Evolutionary conservation across 2,329 filamentous ascomycete genomes (phyloP), one percentile per base, ranked within the genome.

Genomic region (Gremmenia infestans): DNA sequence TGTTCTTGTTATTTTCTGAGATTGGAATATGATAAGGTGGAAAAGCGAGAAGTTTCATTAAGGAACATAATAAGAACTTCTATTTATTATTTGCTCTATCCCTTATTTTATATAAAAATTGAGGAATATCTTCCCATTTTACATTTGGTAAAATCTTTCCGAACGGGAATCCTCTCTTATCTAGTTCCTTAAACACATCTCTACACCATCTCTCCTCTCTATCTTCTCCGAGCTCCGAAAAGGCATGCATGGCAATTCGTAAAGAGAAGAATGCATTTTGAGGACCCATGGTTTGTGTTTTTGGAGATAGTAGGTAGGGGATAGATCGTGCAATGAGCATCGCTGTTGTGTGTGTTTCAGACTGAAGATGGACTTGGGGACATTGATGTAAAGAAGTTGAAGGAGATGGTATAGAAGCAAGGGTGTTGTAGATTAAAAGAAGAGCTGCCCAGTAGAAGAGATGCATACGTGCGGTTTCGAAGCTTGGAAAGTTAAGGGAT

Each of bases 371-470:
- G 52, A 28, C 47, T 43, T 54, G 52, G 25, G 47, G 17, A 50
- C 50, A 51, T 45, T 43, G 35, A 45, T 54, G 47, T 42, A 54
- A 51, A 53, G 51, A 49, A 39, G 52, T 54, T 51, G 52, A 54
- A 45, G 52, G 47, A 45, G 47, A 36, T 22, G 52, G 52, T 45
- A 54, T 40, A 36, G 52, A 54, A 54, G 52, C 51, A 50, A 54
- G 46, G 52, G 32, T 54, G 52, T 42, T 50, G 47, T 54, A 54
- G 32, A 54, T 54, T 42, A 54, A 54, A 54, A 54, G 52, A 51
- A 54, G 52, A 42, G 52, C 52, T 50, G 52, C 52, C 52, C 52
- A 54, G 52, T 54, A 51, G 52, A 54, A 54, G 47, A 54, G 52
- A 54, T 54, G 52, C 52, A 54, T 54, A 45, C 52, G 52, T 51